Percentiles rank a stretch among this genome's conserved stretches.
phyloP scores from a whole-genome alignment of 805 yeast genomes.

The Starmerella sp. region DNA sequence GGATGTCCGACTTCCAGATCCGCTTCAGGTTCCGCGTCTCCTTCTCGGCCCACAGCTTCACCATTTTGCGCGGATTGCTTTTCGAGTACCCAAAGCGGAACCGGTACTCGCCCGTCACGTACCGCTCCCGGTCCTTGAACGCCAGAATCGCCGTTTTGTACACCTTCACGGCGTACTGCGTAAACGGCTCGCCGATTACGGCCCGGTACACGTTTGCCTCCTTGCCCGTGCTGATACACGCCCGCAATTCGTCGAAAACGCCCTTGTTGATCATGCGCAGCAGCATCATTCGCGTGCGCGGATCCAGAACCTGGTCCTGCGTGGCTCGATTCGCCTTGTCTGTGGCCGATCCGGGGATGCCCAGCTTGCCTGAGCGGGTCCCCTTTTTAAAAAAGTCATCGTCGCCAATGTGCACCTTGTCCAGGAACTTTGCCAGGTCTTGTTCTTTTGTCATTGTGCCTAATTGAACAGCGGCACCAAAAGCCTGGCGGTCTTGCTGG shows the following conservation, averaged over 20 bases:
- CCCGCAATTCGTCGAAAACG: conserved; percentile 72
- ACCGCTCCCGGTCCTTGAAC: conserved; percentile 92
- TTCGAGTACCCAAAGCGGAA: conserved; percentile 75
- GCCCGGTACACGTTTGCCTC: conserved; percentile 98
- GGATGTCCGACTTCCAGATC: conserved; percentile 63
- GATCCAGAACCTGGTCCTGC: conserved; percentile 92
- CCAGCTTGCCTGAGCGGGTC: conserved; percentile 21
- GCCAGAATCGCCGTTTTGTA: conserved; percentile 93
- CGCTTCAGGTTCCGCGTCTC: conserved; percentile 89
- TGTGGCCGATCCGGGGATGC: conserved; percentile 21
- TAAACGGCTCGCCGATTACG: conserved; percentile 16
- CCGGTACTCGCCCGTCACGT: conserved; percentile 91
- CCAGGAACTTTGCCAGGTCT: conserved; percentile 16
- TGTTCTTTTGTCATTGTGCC: conserved; percentile 2
- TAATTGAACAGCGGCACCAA: neutral
- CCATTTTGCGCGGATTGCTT: conserved; percentile 94
- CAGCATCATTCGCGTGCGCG: conserved; percentile 76
- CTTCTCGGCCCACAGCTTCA: conserved; percentile 96
- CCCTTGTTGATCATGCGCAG: conserved; percentile 76
- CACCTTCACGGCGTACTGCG: conserved; percentile 65
- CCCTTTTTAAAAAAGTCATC: conserved; percentile 23
- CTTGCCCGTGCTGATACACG: conserved; percentile 92
- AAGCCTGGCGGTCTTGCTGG: neutral
- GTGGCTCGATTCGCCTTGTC: conserved; percentile 94
- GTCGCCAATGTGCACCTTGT: conserved; percentile 20